Evolutionary conservation across 305 asterid genomes (phyloP).

Genomic region (Fraxinus baroniana): DNA sequence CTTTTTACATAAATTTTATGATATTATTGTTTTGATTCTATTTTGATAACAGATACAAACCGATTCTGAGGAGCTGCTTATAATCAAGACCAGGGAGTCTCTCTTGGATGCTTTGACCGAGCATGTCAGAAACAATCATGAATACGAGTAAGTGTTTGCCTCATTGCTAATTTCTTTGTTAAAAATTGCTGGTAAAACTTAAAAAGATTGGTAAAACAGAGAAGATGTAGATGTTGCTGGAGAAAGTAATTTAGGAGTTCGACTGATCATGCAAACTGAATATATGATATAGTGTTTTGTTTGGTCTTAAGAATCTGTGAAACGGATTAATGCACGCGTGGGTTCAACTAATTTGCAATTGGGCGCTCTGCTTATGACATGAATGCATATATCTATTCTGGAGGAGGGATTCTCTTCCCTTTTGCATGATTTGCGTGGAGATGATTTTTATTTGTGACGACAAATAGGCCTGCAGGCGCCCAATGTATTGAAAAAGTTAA

Average conservation of each 20-base stretch:
- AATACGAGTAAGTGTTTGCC: slow-evolving; percentile 66
- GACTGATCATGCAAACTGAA: neutral
- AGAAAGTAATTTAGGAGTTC: neutral
- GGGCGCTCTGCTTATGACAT: neutral
- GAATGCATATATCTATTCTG: neutral
- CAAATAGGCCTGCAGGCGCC: neutral
- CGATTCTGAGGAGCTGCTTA: slow-evolving; percentile 89
- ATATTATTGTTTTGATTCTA: neutral
- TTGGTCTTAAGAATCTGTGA: neutral
- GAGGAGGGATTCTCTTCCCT: neutral
- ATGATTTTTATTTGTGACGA: neutral
- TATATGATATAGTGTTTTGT: neutral
- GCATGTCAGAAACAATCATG: slow-evolving; percentile 89
- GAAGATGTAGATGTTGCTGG: neutral
- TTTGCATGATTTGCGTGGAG: neutral
- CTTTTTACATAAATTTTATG: neutral
- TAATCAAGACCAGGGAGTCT: slow-evolving; percentile 90
- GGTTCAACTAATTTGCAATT: neutral
- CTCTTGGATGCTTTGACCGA: slow-evolving; percentile 75
- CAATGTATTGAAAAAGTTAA: neutral
- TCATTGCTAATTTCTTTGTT: neutral
- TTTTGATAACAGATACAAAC: slow-evolving; percentile 65
- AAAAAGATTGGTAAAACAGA: neutral
- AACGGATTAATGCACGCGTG: neutral
- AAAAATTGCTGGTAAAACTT: neutral